Evolutionary conservation across 1,284 basidiomycete species (phyloP), one percentile per base, ranked within the genome.

Genomic region (Coniferiporia weirii): DNA sequence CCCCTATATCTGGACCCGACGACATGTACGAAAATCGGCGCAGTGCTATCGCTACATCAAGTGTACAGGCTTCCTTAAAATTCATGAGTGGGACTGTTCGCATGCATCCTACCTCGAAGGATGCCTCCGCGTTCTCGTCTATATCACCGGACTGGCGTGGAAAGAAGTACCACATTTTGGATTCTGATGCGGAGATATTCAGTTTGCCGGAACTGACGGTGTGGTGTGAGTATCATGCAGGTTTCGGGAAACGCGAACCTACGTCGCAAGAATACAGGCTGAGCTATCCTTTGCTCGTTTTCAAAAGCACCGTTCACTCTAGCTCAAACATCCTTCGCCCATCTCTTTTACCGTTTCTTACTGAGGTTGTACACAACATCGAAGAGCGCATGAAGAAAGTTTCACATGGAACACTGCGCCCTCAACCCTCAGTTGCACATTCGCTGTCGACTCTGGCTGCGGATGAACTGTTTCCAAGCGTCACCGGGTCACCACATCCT

Each of bases 271-370:
- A 66, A 4, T 63, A 65, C 19, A 70, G 73, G 35, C 63, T 64
- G 1, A 78, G 80, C 57, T 77, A 82, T 0, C 84, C 87, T 1
- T 77, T 79, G 4, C 73, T 93, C 44, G 76, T 87, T 65, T 85
- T 93, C 75, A 89, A 87, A 69, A 81, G 83, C 68, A 90, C 90
- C 4, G 80, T 97, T 17, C 91, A 95, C 68, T 88, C 90, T 0
- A 95, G 93, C 68, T 81, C 84, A 61, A 97, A 97, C 69, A 85
- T 81, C 1, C 76, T 97, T 27, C 75, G 84, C 35, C 94, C 95
- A 0, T 87, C 84, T 3, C 74, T 97, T 19, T 74, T 97, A 8
- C 90, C 90, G 1, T 96, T 96, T 74, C 72, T 96, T 38, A 82
- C 89, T 0, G 88, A 89, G 68, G 73, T 92, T 32, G 78, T 88